Evolutionary conservation across 202 grass and related monocot species (phyloP).

Genomic region (Thinopyrum obtusiflorum): DNA sequence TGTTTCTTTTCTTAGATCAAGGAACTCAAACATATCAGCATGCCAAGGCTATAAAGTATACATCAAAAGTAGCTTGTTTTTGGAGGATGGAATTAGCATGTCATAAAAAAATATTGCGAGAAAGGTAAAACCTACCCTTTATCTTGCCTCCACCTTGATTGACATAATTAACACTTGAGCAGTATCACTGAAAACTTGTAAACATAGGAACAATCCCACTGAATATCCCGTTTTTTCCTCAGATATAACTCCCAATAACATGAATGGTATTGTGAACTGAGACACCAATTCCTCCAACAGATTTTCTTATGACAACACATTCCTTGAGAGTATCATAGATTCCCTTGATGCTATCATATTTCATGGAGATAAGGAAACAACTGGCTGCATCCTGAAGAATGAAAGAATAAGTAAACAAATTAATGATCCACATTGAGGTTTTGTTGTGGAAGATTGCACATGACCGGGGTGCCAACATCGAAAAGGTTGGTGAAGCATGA

Average conservation of each 20-base stretch:
- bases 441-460: background rate
- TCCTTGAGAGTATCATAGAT: conserved; percentile 98
- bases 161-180: conserved; percentile 97
- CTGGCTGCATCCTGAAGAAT: conserved; percentile 50
- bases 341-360: conserved; percentile 97
- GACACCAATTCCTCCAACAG: conserved; percentile 88
- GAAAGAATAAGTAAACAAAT: conserved; percentile 8
- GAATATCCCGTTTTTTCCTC: conserved; percentile 86
- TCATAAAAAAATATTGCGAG: background rate
- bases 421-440: background rate
- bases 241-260: conserved; percentile 83
- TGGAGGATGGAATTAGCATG: background rate
- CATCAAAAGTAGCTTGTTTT: conserved; percentile 83
- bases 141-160: conserved; percentile 98
- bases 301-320: conserved; percentile 93
- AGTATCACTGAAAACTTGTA: conserved; percentile 93
- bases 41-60: conserved; percentile 98
- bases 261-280: conserved; percentile 89
- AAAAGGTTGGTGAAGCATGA: conserved; percentile 95
- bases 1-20: conserved; percentile 97
- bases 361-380: conserved; percentile 98
- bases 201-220: conserved; percentile 95
- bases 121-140: conserved; percentile 54
- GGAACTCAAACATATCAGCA: conserved; percentile 97
- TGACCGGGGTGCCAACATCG: conserved; percentile 84